Conservation (phyloP, 495 filamentous ascomycete genomes). For the Daldinia decipiens region DNA sequence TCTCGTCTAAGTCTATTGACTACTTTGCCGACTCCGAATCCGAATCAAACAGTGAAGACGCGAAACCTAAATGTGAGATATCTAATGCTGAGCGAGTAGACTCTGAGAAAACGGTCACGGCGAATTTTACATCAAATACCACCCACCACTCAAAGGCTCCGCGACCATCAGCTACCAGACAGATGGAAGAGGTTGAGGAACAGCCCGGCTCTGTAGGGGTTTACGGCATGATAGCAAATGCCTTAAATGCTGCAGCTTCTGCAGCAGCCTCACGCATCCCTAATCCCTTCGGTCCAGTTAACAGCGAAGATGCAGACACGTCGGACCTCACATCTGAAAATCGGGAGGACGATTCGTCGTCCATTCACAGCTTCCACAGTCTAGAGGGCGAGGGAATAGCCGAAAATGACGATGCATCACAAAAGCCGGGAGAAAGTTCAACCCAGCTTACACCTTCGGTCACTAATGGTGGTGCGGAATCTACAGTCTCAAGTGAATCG, state of each 20-base stretch:
- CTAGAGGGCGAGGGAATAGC: slow-evolving; percentile 43
- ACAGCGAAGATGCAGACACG: slow-evolving; percentile 48
- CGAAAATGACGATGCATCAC: slow-evolving; percentile 41
- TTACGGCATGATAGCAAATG: slow-evolving; percentile 62
- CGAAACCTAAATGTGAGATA: slow-evolving; percentile 26
- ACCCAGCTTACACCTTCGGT: slow-evolving; percentile 42
- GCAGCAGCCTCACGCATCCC: slow-evolving; percentile 53
- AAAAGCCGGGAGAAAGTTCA: slow-evolving; percentile 37
- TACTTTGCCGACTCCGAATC: slow-evolving; percentile 52
- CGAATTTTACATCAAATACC: slow-evolving; percentile 17
- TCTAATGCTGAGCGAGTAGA: slow-evolving; percentile 30
- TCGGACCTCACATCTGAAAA: slow-evolving; percentile 31
- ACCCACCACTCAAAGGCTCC: background rate
- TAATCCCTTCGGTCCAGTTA: slow-evolving; percentile 45
- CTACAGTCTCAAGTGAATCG: slow-evolving; percentile 46
- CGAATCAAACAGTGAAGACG: slow-evolving; percentile 39
- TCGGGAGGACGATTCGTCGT: slow-evolving; percentile 46
- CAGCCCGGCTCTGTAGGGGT: slow-evolving; percentile 60
- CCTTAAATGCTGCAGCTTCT: slow-evolving; percentile 55
- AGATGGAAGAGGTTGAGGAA: slow-evolving; percentile 49
- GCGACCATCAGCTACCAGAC: slow-evolving; percentile 19
- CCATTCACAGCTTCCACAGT: slow-evolving; percentile 57
- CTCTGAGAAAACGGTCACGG: slow-evolving; percentile 23
- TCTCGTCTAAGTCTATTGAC: slow-evolving; percentile 64
- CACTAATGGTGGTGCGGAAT: slow-evolving; percentile 47